Evolutionary conservation across 208 protist genomes (phyloP), one percentile per base, ranked within the genome.

Genomic region (Trypanosoma avium): DNA sequence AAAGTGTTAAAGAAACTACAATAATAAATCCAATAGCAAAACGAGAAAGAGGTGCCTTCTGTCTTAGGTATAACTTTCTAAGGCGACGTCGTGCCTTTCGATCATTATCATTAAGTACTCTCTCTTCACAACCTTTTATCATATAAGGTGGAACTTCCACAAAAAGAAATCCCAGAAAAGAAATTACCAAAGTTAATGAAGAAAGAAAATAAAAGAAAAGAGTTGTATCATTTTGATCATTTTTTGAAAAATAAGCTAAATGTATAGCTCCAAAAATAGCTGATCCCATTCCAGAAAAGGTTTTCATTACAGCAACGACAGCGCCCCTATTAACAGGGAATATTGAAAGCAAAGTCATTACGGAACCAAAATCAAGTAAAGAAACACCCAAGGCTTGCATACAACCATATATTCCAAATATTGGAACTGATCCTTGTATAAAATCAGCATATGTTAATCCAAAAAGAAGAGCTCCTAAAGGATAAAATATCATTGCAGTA

Each of bases 271-370:
- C 85, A 27, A 88, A 72, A 42, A 94, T 89, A 7, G 84, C 83
- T 15, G 84, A 87, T n/a, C 88, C 88, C n/a, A 94, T 70, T 10
- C 88, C 88, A 42, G 88, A 82, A 62, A 92, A 92, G 22, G 85
- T 92, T 59, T 94, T 94, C 83, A 90, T 86, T 8, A 94, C 70
- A 3, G 77, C 88, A 50, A 94, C 86, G 13, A 94, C 88, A 15
- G 88, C 79, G 0, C 88, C 88, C 1, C 82, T 68, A 40, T 82
- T 81, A 56, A 73, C 83, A n/a, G 88, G 88, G 61, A 94, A 94
- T 26, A 90, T 73, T 52, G 75, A 84, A 38, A 94, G 55, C 27
- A 92, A 53, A 0, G 88, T 94, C 88, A 94, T 92, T 40, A 88
- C 73, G 24, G 65, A 61, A 7, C 67, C 76, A 32, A 92, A 81